These are phyloP conservation scores for Xylaria telfairii DNA, from an alignment of 495 filamentous ascomycete species.

Conservation along the genomic window DNA sequence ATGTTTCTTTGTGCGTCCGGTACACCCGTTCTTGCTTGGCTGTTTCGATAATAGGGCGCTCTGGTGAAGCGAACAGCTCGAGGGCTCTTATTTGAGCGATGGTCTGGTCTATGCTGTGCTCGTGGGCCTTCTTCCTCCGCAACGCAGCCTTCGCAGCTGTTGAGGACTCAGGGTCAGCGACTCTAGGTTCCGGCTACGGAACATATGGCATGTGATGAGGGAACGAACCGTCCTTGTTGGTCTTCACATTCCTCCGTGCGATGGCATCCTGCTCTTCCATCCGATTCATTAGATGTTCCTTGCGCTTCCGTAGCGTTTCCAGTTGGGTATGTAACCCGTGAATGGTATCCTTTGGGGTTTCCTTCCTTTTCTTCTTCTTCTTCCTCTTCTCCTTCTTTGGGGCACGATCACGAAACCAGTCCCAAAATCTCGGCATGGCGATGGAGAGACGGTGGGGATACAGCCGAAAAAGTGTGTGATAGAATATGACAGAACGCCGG, in stretches of 20 bases:
- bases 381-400: no score
- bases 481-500: background rate
- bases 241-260: constrained; percentile 86
- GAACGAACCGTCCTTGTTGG: constrained; percentile 86
- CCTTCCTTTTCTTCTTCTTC: no score
- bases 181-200: background rate
- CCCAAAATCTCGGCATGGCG: constrained; percentile 71
- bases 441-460: constrained; percentile 23
- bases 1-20: background rate
- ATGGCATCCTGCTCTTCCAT: constrained; percentile 92
- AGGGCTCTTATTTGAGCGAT: constrained; percentile 86
- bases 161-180: constrained; percentile 5
- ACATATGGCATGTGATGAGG: constrained; percentile 26
- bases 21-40: background rate
- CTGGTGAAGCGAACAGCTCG: constrained; percentile 56
- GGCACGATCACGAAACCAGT: constrained; percentile 82
- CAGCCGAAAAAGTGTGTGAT: background rate
- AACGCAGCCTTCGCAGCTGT: constrained; percentile 89
- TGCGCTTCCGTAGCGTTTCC: constrained; percentile 96
- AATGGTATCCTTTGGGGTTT: constrained; percentile 97
- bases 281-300: constrained; percentile 86
- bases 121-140: constrained; percentile 90
- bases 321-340: constrained; percentile 84
- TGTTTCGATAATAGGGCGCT: background rate
- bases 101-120: constrained; percentile 89